These are phyloP conservation scores for Aspergillus transmontanensis DNA, from an alignment of 2,329 filamentous ascomycete genomes.

Conservation along the genomic window DNA sequence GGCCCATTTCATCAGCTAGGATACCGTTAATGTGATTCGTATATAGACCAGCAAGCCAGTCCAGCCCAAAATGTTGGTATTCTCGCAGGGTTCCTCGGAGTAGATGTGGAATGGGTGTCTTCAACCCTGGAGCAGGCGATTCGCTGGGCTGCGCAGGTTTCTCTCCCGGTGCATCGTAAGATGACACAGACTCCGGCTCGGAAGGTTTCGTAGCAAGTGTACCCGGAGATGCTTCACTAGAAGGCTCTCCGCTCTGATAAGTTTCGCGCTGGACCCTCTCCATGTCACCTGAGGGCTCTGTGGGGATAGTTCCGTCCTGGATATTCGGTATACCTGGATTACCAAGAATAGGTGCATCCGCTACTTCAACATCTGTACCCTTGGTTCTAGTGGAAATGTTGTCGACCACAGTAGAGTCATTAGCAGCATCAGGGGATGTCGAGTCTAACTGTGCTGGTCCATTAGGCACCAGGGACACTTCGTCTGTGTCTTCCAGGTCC, in stretches of 20 bases:
- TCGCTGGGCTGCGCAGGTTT: slow-evolving; percentile 38
- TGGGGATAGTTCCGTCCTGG: not conserved
- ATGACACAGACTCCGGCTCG: slow-evolving; percentile 48
- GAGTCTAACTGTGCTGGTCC: slow-evolving; percentile 36
- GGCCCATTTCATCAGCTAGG: slow-evolving; percentile 95
- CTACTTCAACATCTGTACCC: slow-evolving; percentile 3
- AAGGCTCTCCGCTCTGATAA: slow-evolving; percentile 35
- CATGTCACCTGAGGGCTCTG: slow-evolving; percentile 18
- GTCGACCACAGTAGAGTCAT: slow-evolving; percentile 32
- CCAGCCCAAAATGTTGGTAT: slow-evolving; percentile 95
- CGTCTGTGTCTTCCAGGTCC: slow-evolving; percentile 34
- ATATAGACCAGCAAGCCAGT: slow-evolving; percentile 94
- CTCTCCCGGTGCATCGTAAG: slow-evolving; percentile 39
- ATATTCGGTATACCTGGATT: slow-evolving; percentile 3
- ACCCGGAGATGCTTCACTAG: slow-evolving; percentile 46
- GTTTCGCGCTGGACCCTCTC: slow-evolving; percentile 23
- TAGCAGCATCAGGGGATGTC: slow-evolving; percentile 24
- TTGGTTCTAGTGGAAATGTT: slow-evolving; percentile 14
- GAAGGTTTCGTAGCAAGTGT: slow-evolving; percentile 48
- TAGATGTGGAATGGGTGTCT: slow-evolving; percentile 77
- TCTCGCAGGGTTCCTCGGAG: slow-evolving; percentile 87
- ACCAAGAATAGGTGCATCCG: slow-evolving; percentile 4
- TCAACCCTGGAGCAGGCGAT: slow-evolving; percentile 50
- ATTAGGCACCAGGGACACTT: slow-evolving; percentile 39
- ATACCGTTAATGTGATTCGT: slow-evolving; percentile 93